Conservation (phyloP, 1,284 basidiomycete genomes). For the Sanghuangporus baumii region DNA sequence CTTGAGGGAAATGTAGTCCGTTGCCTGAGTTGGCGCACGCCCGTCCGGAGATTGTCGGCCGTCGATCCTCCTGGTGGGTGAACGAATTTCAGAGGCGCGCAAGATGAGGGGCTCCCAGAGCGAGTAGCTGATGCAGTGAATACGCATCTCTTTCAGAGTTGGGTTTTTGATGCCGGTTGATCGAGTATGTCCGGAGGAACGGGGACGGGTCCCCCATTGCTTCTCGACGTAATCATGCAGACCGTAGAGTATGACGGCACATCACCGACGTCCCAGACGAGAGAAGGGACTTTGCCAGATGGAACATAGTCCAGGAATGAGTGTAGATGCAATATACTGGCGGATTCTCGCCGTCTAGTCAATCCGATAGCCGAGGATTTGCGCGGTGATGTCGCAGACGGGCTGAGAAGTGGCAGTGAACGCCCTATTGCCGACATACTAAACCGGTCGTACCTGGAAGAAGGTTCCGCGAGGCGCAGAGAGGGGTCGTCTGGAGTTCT, state of each 20-base stretch:
- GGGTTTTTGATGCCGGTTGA: slow-evolving; percentile 12
- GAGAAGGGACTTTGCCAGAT: background rate
- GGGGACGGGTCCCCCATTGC: background rate
- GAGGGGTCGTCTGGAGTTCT: background rate
- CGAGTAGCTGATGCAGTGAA: slow-evolving; percentile 11
- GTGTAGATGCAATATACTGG: background rate
- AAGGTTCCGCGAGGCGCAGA: background rate
- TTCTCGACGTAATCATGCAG: background rate
- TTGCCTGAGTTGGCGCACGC: background rate
- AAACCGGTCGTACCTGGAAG: background rate
- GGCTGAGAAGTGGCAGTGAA: background rate
- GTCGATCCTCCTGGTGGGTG: background rate
- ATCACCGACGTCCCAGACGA: slow-evolving; percentile 12
- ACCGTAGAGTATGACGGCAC: slow-evolving; percentile 9
- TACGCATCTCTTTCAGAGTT: slow-evolving; percentile 8
- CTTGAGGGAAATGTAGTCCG: slow-evolving; percentile 6
- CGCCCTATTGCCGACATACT: background rate
- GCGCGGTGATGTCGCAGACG: background rate
- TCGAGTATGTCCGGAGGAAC: background rate
- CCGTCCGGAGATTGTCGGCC: background rate
- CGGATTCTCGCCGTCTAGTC: background rate
- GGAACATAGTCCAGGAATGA: background rate
- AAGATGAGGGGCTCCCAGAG: slow-evolving; percentile 11
- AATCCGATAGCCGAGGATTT: background rate
- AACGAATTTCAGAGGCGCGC: background rate